phyloP scores from a whole-genome alignment of 2,329 filamentous ascomycete species.

The Alternaria tenuissima region DNA sequence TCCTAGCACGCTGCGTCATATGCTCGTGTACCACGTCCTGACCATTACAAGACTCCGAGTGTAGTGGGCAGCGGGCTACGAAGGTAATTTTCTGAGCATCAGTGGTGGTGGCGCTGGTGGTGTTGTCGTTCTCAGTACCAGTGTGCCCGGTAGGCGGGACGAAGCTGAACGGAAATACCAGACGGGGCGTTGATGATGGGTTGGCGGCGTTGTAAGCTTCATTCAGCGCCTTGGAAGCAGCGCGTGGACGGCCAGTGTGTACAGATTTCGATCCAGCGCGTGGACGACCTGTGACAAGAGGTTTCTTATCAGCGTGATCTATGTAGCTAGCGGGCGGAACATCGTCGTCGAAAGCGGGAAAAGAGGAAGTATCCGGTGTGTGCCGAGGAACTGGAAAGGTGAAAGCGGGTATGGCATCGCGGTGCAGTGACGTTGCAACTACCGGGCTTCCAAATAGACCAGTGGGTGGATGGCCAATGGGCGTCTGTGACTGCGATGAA shows the following conservation, averaged over 20 bases:
- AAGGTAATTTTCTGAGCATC: background rate
- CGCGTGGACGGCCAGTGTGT: slow-evolving; percentile 23
- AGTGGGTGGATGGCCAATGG: background rate
- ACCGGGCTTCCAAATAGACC: background rate
- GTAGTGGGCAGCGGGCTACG: slow-evolving; percentile 24
- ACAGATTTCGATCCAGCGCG: slow-evolving; percentile 8
- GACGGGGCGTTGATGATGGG: background rate
- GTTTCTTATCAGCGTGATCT: background rate
- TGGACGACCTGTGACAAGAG: background rate
- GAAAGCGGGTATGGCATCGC: background rate
- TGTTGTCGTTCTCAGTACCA: background rate
- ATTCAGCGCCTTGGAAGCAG: slow-evolving; percentile 28
- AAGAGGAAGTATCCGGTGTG: background rate
- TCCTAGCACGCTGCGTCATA: slow-evolving; percentile 16
- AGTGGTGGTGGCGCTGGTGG: background rate
- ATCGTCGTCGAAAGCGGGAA: background rate
- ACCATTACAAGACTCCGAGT: slow-evolving; percentile 33
- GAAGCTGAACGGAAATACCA: background rate
- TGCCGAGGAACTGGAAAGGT: background rate
- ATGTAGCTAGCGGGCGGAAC: background rate
- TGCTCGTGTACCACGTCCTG: slow-evolving; percentile 15
- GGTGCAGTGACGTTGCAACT: background rate
- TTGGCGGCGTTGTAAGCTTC: slow-evolving; percentile 26
- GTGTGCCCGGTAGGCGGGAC: background rate
- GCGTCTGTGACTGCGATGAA: background rate